Percentiles rank a stretch among this genome's conserved stretches.
phyloP scores from a whole-genome alignment of 75 land plant species.

The Pseudotsuga menziesii region DNA sequence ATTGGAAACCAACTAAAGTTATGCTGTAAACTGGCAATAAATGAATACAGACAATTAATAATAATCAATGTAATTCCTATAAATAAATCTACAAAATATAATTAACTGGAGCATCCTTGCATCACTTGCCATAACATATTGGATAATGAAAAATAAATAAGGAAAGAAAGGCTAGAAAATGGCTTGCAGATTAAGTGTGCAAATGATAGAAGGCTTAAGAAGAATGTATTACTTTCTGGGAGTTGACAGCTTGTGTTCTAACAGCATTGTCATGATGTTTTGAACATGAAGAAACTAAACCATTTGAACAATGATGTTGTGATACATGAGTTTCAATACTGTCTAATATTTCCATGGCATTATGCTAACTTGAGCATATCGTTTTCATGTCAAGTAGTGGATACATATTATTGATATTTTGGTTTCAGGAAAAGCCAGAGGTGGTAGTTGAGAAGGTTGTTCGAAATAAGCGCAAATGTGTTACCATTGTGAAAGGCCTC shows the following conservation, averaged over 20 bases:
- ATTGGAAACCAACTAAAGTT: background rate
- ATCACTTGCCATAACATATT: background rate
- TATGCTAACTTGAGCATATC: background rate
- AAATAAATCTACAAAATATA: background rate
- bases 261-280: background rate
- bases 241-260: background rate
- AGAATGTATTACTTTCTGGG: background rate
- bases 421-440: conserved; percentile 85
- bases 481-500: conserved; percentile 92
- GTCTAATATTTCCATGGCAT: background rate
- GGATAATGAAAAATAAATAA: background rate
- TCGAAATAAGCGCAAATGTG: conserved; percentile 94
- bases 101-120: background rate
- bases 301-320: background rate
- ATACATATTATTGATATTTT: background rate
- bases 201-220: background rate
- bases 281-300: background rate
- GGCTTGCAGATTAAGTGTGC: background rate
- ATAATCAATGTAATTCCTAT: background rate
- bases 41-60: background rate
- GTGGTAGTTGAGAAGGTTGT: conserved; percentile 92
- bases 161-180: background rate
- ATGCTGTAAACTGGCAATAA: background rate
- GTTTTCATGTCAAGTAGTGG: background rate
- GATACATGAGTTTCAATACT: background rate